Evolutionary conservation across 176 grass and related monocot genomes (phyloP).

Genomic region (Bonia amplexicaulis): DNA sequence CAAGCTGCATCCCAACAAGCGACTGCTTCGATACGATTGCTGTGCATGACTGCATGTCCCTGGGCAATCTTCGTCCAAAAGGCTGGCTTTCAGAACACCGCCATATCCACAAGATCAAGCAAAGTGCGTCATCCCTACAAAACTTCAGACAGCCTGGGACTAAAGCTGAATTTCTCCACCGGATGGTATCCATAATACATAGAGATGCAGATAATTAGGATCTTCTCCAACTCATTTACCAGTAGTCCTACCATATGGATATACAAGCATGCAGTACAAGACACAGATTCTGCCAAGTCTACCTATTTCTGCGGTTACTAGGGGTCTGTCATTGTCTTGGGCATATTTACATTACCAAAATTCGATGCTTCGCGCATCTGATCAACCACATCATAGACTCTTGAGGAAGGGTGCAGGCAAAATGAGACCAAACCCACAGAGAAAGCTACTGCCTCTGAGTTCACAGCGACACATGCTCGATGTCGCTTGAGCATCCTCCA

Average conservation of each 20-base stretch:
- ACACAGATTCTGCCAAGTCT: not conserved
- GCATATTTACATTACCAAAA: slow-evolving; percentile 24
- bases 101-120: too few relatives aligned
- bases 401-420: not conserved
- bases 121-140: too few relatives aligned
- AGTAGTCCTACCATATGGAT: not conserved
- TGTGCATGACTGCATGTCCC: too few relatives aligned
- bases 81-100: too few relatives aligned
- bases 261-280: not conserved
- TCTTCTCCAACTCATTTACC: too few relatives aligned
- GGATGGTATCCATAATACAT: too few relatives aligned
- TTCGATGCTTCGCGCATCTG: slow-evolving; percentile 10
- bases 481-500: not conserved
- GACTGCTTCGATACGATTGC: too few relatives aligned
- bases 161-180: too few relatives aligned
- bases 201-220: too few relatives aligned
- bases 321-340: not conserved
- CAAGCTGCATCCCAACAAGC: too few relatives aligned
- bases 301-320: not conserved
- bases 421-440: not conserved
- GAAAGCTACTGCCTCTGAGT: not conserved
- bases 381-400: not conserved
- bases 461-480: slow-evolving; percentile 13
- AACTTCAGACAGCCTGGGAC: too few relatives aligned
- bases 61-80: too few relatives aligned